phyloP scores from a whole-genome alignment of 2,329 filamentous ascomycete genomes.

The Macrophomina phaseolina region DNA sequence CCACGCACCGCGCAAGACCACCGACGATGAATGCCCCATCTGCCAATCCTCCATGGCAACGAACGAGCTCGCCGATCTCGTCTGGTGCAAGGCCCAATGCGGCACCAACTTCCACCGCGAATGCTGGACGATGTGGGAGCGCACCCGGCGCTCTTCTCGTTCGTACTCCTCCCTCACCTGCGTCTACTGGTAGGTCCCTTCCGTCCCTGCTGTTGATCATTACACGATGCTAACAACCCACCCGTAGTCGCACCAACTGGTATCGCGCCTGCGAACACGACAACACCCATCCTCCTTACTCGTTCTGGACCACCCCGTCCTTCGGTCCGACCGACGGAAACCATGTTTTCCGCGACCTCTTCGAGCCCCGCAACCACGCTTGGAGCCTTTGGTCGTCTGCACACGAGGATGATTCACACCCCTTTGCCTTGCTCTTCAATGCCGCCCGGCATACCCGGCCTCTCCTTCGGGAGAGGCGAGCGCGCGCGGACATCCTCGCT shows the following conservation, averaged over 20 bases:
- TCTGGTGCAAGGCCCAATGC: slow-evolving; percentile 66
- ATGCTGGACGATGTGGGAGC: slow-evolving; percentile 62
- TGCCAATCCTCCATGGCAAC: slow-evolving; percentile 62
- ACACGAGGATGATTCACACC: slow-evolving; percentile 22
- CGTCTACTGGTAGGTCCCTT: neutral
- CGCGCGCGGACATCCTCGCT: slow-evolving; percentile 30
- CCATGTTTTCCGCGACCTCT: neutral
- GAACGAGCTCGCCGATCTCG: neutral
- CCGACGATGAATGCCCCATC: slow-evolving; percentile 63
- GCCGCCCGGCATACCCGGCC: neutral
- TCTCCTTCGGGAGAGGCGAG: slow-evolving; percentile 19
- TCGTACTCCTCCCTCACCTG: neutral
- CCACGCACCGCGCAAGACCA: slow-evolving; percentile 3
- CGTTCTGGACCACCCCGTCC: neutral
- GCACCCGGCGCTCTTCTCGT: too few relatives aligned
- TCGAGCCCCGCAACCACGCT: slow-evolving; percentile 4
- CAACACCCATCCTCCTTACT: neutral
- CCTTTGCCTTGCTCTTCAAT: slow-evolving; percentile 28
- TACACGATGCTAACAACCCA: neutral
- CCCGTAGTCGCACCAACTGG: slow-evolving; percentile 3
- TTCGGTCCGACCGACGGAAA: too few relatives aligned
- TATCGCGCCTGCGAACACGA: neutral
- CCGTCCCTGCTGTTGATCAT: too few relatives aligned
- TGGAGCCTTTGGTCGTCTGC: slow-evolving; percentile 6
- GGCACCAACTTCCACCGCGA: slow-evolving; percentile 67